Evolutionary conservation across 2,329 filamentous ascomycete genomes (phyloP).

Genomic region (Verticillium klebahnii): DNA sequence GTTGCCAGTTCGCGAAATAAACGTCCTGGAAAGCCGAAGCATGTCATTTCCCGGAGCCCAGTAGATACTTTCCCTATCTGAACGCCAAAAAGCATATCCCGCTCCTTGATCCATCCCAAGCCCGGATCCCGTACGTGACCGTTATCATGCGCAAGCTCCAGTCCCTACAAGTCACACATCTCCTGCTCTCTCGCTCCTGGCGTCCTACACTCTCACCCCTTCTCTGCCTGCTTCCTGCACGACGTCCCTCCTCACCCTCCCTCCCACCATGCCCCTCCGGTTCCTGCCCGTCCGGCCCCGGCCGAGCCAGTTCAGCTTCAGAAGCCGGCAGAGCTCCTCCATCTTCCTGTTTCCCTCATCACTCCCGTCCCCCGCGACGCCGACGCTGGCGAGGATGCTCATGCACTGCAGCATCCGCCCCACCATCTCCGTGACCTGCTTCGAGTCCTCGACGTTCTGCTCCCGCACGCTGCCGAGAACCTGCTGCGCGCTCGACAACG

Average conservation of each 20-base stretch:
- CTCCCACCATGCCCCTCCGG: slow-evolving; percentile 81
- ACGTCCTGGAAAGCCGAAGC: neutral
- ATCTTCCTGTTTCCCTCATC: slow-evolving; percentile 75
- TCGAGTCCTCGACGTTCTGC: slow-evolving; percentile 61
- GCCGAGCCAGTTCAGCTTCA: slow-evolving; percentile 97
- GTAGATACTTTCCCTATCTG: neutral
- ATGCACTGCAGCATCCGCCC: slow-evolving; percentile 95
- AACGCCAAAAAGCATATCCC: neutral
- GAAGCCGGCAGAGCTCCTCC: slow-evolving; percentile 74
- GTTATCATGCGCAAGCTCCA: neutral
- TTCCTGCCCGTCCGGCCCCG: slow-evolving; percentile 85
- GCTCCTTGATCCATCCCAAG: neutral
- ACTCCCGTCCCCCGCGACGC: slow-evolving; percentile 39
- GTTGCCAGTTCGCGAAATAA: neutral
- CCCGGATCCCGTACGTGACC: neutral
- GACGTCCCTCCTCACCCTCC: slow-evolving; percentile 45
- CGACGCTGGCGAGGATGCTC: slow-evolving; percentile 76
- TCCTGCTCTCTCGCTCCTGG: neutral
- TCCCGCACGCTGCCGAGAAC: slow-evolving; percentile 42
- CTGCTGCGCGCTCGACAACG: slow-evolving; percentile 17
- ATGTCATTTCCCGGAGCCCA: neutral
- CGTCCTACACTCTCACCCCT: slow-evolving; percentile 29
- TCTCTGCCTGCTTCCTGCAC: slow-evolving; percentile 14
- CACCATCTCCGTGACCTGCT: slow-evolving; percentile 88
- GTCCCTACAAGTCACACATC: neutral